These are phyloP conservation scores for Nemania diffusa DNA, from an alignment of 2,329 filamentous ascomycete genomes.

Conservation along the genomic window DNA sequence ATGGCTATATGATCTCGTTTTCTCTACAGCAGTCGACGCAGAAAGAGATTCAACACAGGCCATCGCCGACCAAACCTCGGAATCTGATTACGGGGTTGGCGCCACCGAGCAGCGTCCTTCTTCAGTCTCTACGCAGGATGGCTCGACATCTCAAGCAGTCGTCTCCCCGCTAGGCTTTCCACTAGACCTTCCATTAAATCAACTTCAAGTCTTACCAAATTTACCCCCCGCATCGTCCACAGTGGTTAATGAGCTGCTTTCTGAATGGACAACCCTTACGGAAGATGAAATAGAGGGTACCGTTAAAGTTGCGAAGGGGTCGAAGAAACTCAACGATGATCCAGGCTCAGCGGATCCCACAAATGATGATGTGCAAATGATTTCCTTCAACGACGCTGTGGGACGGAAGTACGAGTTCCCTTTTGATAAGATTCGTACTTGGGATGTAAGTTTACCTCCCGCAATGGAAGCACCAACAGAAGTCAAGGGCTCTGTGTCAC, in stretches of 20 bases:
- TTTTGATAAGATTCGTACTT: slow-evolving; percentile 3
- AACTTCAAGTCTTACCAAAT: slow-evolving; percentile 5
- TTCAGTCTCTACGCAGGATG: too few species aligned
- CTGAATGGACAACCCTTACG: slow-evolving; percentile 27
- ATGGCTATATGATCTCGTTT: slow-evolving; percentile 22
- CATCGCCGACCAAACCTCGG: neutral
- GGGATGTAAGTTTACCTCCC: slow-evolving; percentile 7
- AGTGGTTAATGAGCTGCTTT: slow-evolving; percentile 21
- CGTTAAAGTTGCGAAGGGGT: neutral
- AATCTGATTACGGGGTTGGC: too few species aligned
- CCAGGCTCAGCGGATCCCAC: neutral
- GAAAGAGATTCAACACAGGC: neutral
- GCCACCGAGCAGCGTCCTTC: too few species aligned
- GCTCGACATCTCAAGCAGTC: too few species aligned
- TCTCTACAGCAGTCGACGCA: neutral
- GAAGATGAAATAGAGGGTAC: slow-evolving; percentile 18
- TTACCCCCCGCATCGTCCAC: neutral
- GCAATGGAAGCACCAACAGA: too few species aligned
- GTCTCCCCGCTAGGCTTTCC: neutral
- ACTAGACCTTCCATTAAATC: neutral
- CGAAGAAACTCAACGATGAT: neutral
- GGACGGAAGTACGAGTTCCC: slow-evolving; percentile 13
- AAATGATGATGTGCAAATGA: slow-evolving; percentile 1
- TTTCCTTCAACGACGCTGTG: slow-evolving; percentile 8
- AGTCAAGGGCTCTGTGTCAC: neutral